phyloP scores from a whole-genome alignment of 805 yeast species.

The Candida xiaguanensis region DNA sequence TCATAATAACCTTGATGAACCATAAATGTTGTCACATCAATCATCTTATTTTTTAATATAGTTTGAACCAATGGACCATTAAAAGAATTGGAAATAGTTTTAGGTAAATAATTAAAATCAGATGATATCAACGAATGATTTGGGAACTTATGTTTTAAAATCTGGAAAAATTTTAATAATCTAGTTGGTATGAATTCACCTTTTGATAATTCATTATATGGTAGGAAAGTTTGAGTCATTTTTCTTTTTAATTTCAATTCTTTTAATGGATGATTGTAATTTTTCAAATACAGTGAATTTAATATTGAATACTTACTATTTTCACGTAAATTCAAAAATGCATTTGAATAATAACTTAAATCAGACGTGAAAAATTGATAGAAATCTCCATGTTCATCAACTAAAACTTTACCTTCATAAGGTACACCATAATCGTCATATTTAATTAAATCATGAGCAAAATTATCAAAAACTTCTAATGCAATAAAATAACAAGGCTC shows the following conservation, averaged over 20 bases:
- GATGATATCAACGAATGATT: constrained; percentile 70
- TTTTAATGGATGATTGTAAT: constrained; percentile 55
- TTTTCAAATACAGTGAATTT: constrained; percentile 23
- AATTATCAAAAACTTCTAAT: constrained; percentile 78
- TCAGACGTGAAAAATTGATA: constrained; percentile 67
- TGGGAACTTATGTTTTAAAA: constrained; percentile 64
- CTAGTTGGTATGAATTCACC: constrained; percentile 85
- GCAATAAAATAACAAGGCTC: constrained; percentile 78
- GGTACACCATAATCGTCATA: constrained; percentile 73
- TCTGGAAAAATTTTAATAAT: constrained; percentile 58
- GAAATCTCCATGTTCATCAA: constrained; percentile 72
- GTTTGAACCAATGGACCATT: constrained; percentile 82
- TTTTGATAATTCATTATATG: constrained; percentile 63
- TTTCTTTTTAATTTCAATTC: constrained; percentile 42
- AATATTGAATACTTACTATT: constrained; percentile 38
- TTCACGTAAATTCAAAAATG: constrained; percentile 55
- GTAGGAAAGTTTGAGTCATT: constrained; percentile 51
- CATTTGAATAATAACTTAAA: constrained; percentile 52
- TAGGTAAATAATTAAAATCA: constrained; percentile 57
- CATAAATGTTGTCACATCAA: constrained; percentile 71
- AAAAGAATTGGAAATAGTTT: constrained; percentile 49
- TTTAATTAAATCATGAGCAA: constrained; percentile 76
- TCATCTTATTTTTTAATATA: constrained; percentile 60
- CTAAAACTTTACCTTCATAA: constrained; percentile 71
- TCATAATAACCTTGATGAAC: constrained; percentile 84